A percentile compares a stretch with the other conserved stretches of the same genome.
Evolutionary conservation across 805 yeast genomes (phyloP).

Genomic region (Starmera caribaea): DNA sequence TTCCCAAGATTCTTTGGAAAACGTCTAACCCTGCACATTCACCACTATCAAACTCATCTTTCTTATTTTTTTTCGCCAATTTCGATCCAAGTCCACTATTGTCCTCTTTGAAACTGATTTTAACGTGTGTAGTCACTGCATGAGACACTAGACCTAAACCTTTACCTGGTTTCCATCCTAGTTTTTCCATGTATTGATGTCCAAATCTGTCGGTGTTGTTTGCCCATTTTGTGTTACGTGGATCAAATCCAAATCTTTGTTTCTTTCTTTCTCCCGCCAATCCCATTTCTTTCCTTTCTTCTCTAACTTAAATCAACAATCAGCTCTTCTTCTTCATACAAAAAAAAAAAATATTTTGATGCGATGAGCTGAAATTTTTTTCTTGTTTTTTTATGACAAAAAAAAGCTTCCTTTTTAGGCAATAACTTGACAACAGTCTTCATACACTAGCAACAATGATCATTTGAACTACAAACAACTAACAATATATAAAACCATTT

Average conservation of each 20-base stretch:
- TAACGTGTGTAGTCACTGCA: conserved; percentile 73
- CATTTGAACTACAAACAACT: too few species aligned
- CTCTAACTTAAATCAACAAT: background rate
- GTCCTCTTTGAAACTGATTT: conserved; percentile 74
- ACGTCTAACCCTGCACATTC: conserved; percentile 89
- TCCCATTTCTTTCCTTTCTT: conserved; percentile 40
- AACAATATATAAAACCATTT: background rate
- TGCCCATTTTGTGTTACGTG: conserved; percentile 92
- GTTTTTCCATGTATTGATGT: conserved; percentile 66
- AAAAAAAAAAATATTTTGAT: background rate
- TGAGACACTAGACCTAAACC: conserved; percentile 71
- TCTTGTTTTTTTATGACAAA: too few species aligned
- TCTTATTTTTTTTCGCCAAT: conserved; percentile 43
- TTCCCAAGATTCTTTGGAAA: conserved; percentile 82
- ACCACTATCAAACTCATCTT: conserved; percentile 66
- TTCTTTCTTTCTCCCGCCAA: conserved; percentile 72
- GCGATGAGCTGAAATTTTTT: too few species aligned
- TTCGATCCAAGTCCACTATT: conserved; percentile 87
- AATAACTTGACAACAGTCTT: too few species aligned
- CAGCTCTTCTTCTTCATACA: background rate
- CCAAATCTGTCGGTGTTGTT: conserved; percentile 80
- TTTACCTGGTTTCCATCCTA: conserved; percentile 90
- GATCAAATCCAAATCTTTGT: conserved; percentile 85
- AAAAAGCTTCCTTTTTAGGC: too few species aligned
- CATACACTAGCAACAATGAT: too few species aligned